Evolutionary conservation across 192 early-diverging fungal genomes (phyloP).

Genomic region (Coemansia sp.): DNA sequence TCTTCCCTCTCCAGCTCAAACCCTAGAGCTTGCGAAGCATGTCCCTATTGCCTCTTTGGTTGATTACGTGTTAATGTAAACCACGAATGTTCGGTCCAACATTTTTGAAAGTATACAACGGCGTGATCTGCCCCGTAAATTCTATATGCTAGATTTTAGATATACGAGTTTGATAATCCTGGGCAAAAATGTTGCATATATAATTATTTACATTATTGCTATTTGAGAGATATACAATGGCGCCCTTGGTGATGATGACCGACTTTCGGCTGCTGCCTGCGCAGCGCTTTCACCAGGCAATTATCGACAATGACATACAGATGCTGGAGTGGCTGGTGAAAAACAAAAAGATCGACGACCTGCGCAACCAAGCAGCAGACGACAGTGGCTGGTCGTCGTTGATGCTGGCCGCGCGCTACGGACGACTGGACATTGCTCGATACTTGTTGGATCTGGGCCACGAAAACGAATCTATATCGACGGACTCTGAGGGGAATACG

Average conservation of each 20-base stretch:
- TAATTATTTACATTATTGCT: background rate
- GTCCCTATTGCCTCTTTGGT: conserved; percentile 26
- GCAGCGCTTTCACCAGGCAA: conserved; percentile 45
- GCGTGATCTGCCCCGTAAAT: background rate
- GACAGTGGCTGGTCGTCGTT: conserved; percentile 46
- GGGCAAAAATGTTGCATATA: background rate
- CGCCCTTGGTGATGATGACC: conserved; percentile 29
- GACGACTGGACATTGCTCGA: conserved; percentile 32
- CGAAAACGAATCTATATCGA: conserved; percentile 39
- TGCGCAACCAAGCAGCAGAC: conserved; percentile 42
- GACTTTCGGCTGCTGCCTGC: conserved; percentile 37
- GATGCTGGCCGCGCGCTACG: conserved; percentile 51
- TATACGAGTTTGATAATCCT: background rate
- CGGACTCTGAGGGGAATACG: conserved; percentile 45
- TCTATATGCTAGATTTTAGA: background rate
- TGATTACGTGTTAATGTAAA: conserved; percentile 9
- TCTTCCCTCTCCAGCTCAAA: conserved; percentile 24
- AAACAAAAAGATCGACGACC: conserved; percentile 38
- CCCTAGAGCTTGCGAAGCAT: conserved; percentile 19
- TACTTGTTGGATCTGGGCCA: conserved; percentile 46
- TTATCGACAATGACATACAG: conserved; percentile 46
- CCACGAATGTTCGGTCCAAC: background rate
- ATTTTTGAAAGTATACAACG: background rate
- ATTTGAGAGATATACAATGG: conserved; percentile 14
- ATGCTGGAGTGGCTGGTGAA: conserved; percentile 39